Evolutionary conservation across 2,329 filamentous ascomycete species (phyloP), one percentile per base, ranked within the genome.

Genomic region (Ilyonectria robusta): DNA sequence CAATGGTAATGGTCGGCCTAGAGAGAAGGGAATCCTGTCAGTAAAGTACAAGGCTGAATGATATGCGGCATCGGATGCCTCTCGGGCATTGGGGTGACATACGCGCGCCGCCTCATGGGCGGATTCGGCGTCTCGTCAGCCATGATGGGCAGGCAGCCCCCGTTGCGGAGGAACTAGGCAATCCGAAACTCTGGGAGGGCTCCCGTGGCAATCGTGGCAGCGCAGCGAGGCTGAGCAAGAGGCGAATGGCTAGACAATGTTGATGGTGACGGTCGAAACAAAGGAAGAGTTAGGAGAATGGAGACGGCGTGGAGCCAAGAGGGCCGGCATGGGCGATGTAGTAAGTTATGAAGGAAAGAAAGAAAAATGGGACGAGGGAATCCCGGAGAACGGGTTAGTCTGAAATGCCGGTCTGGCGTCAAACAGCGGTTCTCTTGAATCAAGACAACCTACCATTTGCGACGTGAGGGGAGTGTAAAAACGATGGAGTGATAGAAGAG

Each of bases 1-100:
- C 85, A 59, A 88, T 87, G 58, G 84, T 88, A 66, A 88, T 88
- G 59, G 86, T 87, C 40, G 86, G 86, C 47, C 86, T 88, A 66
- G 23, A 60, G 44, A 51, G 10, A 66, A 65, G 50, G 48, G 50
- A 64, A 15, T 35, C 23, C 19, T 31, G 62, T 75, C 31, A 76
- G 73, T 50, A 71, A 58, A 51, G 51, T 50, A 21, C 42, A 53
- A 61, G 66, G 58, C 51, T 42, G 23, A 42, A 47, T 66, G 57
- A 69, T 66, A 71, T 62, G 63, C 46, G 51, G 40, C n/a, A 15
- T 50, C 17, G 57, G 60, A 59, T 64, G 65, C 65, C 61, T 60
- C 62, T 19, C 21, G 29, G 40, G 26, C 50, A 53, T 19, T 47
- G 58, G 51, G 65, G 57, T 51, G 62, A 76, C 74, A 19, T 71